These are phyloP conservation scores for Apiospora arundinis DNA, from an alignment of 2,329 filamentous ascomycete genomes.

Conservation along the genomic window DNA sequence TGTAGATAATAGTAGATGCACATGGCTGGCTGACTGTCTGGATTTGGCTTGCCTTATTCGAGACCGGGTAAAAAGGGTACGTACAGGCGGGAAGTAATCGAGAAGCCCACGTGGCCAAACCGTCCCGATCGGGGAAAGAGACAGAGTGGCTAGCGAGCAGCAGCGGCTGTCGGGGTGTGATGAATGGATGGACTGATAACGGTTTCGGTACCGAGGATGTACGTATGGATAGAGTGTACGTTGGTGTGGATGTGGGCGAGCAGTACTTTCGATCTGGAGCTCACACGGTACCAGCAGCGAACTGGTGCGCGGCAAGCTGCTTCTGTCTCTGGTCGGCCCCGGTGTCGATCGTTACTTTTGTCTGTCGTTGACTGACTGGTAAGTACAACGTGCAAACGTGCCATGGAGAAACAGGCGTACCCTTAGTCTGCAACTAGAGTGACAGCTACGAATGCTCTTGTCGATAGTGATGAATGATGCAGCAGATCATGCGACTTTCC, in stretches of 20 bases:
- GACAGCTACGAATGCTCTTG: neutral
- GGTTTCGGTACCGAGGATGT: neutral
- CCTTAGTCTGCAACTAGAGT: neutral
- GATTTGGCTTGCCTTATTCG: neutral
- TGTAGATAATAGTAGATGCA: slow-evolving; percentile 58
- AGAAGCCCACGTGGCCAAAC: neutral
- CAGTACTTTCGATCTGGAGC: neutral
- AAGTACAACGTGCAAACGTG: neutral
- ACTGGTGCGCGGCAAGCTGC: neutral
- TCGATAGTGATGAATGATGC: neutral
- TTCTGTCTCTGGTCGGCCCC: neutral
- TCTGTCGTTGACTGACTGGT: neutral
- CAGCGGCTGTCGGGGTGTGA: neutral
- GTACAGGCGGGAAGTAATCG: neutral
- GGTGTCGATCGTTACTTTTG: neutral
- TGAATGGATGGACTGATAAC: neutral
- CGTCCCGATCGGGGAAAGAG: neutral
- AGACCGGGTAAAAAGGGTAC: neutral
- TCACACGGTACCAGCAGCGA: neutral
- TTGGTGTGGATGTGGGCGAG: neutral
- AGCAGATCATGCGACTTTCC: slow-evolving; percentile 1
- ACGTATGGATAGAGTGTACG: neutral
- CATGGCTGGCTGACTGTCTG: slow-evolving; percentile 43
- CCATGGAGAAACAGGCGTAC: neutral
- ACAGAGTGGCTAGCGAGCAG: neutral